These are phyloP conservation scores for Eragrostis nindensis DNA, from an alignment of 176 grass and related monocot species.

Conservation along the genomic window DNA sequence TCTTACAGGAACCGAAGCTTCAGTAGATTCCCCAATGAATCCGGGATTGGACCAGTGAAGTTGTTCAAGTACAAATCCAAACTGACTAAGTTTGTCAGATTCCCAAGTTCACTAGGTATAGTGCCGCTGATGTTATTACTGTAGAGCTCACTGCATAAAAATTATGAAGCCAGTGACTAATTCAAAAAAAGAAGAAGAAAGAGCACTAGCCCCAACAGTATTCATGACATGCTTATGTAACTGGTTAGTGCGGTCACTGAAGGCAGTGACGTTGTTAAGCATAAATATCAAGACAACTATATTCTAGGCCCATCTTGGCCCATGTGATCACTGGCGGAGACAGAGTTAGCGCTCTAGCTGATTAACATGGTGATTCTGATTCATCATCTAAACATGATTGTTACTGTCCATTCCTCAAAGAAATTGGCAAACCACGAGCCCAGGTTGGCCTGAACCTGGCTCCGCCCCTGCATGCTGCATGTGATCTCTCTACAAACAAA, in stretches of 20 bases:
- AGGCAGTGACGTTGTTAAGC: neutral
- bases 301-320: neutral
- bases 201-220: neutral
- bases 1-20: constrained; percentile 92
- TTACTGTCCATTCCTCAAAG: too few species aligned
- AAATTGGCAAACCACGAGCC: too few species aligned
- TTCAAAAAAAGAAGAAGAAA: neutral
- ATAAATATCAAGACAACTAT: neutral
- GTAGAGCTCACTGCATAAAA: constrained; percentile 74
- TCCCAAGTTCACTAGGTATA: constrained; percentile 81
- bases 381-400: too few species aligned
- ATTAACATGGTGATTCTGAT: too few species aligned
- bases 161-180: constrained; percentile 40
- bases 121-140: constrained; percentile 91
- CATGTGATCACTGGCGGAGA: too few species aligned
- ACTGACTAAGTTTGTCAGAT: constrained; percentile 88
- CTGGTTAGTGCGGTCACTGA: neutral
- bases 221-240: constrained; percentile 6
- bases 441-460: too few species aligned
- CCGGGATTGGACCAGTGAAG: constrained; percentile 77
- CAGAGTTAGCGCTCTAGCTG: too few species aligned
- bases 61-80: constrained; percentile 94
- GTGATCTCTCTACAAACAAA: neutral
- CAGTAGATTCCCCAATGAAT: constrained; percentile 73
- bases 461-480: too few species aligned